phyloP scores from a whole-genome alignment of 208 protist genomes.

The Leishmania mexicana region DNA sequence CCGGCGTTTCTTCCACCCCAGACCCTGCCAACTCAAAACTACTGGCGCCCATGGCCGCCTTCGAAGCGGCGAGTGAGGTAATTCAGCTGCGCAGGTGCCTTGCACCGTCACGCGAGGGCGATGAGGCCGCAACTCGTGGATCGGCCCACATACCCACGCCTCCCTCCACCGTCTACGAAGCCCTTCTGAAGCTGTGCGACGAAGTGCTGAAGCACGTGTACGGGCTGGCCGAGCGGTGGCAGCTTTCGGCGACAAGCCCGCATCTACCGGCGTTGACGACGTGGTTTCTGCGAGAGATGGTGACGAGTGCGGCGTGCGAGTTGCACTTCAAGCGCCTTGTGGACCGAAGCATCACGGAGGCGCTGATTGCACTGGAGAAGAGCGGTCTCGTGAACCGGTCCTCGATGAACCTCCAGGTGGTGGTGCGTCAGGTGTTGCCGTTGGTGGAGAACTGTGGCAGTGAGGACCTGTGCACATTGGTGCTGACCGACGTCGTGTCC shows the following conservation, averaged over 20 bases:
- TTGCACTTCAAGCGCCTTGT: slow-evolving; percentile 69
- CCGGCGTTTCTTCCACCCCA: neutral
- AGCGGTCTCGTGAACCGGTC: slow-evolving; percentile 48
- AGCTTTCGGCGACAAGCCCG: slow-evolving; percentile 40
- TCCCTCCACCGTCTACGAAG: neutral
- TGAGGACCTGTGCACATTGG: slow-evolving; percentile 74
- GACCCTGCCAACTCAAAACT: slow-evolving; percentile 9
- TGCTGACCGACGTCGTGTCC: slow-evolving; percentile 66
- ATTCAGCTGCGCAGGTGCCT: slow-evolving; percentile 26
- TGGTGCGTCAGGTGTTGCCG: slow-evolving; percentile 58
- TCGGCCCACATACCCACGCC: neutral
- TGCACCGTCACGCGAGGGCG: neutral
- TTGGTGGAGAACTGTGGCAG: slow-evolving; percentile 63
- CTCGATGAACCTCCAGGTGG: slow-evolving; percentile 42
- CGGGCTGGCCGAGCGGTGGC: slow-evolving; percentile 34
- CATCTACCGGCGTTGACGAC: slow-evolving; percentile 57
- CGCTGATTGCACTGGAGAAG: slow-evolving; percentile 55
- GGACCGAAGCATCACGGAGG: slow-evolving; percentile 51
- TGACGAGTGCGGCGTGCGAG: slow-evolving; percentile 40
- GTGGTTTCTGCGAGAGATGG: slow-evolving; percentile 80
- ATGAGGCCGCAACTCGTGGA: neutral
- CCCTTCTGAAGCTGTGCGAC: slow-evolving; percentile 21
- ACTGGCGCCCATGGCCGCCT: slow-evolving; percentile 21
- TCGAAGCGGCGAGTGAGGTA: slow-evolving; percentile 24
- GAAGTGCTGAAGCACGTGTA: slow-evolving; percentile 26